phyloP scores from a whole-genome alignment of 2,329 filamentous ascomycete species.

The Albophoma yamanashiensis region DNA sequence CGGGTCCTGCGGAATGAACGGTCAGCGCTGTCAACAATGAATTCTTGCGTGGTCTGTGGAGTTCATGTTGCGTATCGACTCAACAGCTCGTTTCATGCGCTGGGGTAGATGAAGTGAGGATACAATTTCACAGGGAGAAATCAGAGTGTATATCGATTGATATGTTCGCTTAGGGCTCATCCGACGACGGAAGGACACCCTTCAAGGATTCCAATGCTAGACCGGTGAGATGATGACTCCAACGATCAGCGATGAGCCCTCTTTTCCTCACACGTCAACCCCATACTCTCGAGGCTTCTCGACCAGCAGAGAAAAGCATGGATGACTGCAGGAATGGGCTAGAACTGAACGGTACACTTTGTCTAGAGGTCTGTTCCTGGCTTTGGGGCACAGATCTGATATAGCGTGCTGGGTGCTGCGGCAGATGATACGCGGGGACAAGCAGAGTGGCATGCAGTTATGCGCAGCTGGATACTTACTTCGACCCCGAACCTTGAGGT shows the following conservation, averaged over 20 bases:
- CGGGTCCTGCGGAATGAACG: constrained; percentile 50
- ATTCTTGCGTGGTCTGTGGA: constrained; percentile 2
- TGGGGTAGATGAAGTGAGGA: not conserved
- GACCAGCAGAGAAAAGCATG: not conserved
- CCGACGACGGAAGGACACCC: not conserved
- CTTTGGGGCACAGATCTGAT: not conserved
- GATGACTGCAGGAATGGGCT: not conserved
- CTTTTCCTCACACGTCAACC: not conserved
- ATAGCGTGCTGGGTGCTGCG: not conserved
- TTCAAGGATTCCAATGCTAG: not conserved
- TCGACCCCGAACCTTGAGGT: constrained; percentile 38
- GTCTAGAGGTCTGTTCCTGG: not conserved
- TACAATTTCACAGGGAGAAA: not conserved
- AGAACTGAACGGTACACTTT: not conserved
- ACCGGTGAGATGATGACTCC: not conserved
- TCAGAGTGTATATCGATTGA: not conserved
- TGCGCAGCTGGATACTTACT: constrained; percentile 27
- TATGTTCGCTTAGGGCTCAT: not conserved
- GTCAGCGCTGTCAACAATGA: constrained; percentile 9
- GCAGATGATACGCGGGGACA: not conserved
- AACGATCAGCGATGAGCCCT: not conserved
- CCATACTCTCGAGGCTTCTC: not conserved
- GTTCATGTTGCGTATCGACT: constrained; percentile 1
- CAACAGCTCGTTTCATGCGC: not conserved
- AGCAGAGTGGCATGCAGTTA: not conserved